Percentiles rank a stretch among this genome's conserved stretches.
phyloP scores from a whole-genome alignment of 2,329 filamentous ascomycete species.

The Trichoderma polysporum region DNA sequence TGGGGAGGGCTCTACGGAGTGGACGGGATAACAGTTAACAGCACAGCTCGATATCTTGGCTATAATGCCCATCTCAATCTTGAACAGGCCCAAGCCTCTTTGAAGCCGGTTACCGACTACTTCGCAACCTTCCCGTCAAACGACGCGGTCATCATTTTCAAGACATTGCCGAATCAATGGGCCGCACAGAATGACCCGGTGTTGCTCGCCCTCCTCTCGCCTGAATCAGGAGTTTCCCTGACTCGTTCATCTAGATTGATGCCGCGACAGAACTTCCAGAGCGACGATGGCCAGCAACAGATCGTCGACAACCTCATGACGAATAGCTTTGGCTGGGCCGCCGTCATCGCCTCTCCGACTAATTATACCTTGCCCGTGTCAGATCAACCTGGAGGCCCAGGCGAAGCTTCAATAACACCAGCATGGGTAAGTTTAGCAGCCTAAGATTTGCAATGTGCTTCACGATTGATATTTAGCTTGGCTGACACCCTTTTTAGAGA shows the following conservation, averaged over 20 bases:
- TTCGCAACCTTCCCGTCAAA: not conserved
- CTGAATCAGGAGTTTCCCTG: conserved; percentile 14
- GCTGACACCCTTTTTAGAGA: not conserved
- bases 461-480: not conserved
- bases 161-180: conserved; percentile 4
- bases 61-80: not conserved
- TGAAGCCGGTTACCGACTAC: not conserved
- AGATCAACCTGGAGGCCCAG: conserved; percentile 10
- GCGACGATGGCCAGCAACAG: not conserved
- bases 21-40: not conserved
- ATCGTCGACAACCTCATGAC: conserved; percentile 8
- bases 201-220: conserved; percentile 5
- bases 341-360: conserved; percentile 3
- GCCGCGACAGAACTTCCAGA: conserved; percentile 10
- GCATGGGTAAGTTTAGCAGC: conserved; percentile 9
- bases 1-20: conserved; percentile 15
- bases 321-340: not conserved
- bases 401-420: conserved; percentile 14
- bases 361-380: conserved; percentile 4
- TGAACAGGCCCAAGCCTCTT: not conserved
- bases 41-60: not conserved
- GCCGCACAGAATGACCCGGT: conserved; percentile 9
- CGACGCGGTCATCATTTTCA: not conserved
- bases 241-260: conserved; percentile 12
- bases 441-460: not conserved